Percentiles rank a stretch among this genome's conserved stretches.
Evolutionary conservation across 2,329 filamentous ascomycete genomes (phyloP).

Genomic region (Periconia sp.): DNA sequence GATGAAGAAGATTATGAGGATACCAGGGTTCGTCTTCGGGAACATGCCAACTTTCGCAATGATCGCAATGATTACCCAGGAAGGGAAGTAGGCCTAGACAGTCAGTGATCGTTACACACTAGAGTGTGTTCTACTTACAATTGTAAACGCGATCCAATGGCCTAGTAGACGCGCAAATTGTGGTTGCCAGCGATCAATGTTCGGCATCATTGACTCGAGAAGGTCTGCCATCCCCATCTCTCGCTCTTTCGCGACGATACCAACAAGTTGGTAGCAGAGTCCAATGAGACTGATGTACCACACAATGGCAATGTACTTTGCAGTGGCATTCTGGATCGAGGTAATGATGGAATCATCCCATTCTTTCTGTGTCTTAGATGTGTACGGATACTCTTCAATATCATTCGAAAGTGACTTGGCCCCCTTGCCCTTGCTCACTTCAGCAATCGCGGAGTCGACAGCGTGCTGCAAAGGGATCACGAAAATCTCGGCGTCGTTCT

Average conservation of each 20-base stretch:
- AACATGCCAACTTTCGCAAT: constrained; percentile 66
- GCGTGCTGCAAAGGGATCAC: constrained; percentile 77
- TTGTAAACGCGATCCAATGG: constrained; percentile 76
- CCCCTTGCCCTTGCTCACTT: constrained; percentile 57
- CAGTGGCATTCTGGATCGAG: constrained; percentile 72
- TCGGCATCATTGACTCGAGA: constrained; percentile 88
- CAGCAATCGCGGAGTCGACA: constrained; percentile 73
- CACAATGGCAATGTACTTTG: constrained; percentile 73
- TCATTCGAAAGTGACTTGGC: constrained; percentile 46
- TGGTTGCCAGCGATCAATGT: constrained; percentile 71
- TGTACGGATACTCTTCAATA: constrained; percentile 74
- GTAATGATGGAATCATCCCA: constrained; percentile 68
- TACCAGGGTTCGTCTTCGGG: constrained; percentile 45
- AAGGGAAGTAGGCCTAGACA: constrained; percentile 70
- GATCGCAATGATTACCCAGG: constrained; percentile 76
- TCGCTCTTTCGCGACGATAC: constrained; percentile 79
- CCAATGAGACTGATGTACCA: constrained; percentile 81
- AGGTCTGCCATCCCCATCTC: constrained; percentile 85
- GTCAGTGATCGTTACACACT: not conserved
- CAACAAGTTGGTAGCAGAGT: constrained; percentile 81
- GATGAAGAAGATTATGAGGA: constrained; percentile 65
- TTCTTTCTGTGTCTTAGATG: constrained; percentile 69
- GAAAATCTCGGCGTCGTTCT: constrained; percentile 77
- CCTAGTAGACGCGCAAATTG: constrained; percentile 78
- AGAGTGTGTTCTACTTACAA: constrained; percentile 40